phyloP scores from a whole-genome alignment of 257 asterid genomes.

The Salvia splendens region DNA sequence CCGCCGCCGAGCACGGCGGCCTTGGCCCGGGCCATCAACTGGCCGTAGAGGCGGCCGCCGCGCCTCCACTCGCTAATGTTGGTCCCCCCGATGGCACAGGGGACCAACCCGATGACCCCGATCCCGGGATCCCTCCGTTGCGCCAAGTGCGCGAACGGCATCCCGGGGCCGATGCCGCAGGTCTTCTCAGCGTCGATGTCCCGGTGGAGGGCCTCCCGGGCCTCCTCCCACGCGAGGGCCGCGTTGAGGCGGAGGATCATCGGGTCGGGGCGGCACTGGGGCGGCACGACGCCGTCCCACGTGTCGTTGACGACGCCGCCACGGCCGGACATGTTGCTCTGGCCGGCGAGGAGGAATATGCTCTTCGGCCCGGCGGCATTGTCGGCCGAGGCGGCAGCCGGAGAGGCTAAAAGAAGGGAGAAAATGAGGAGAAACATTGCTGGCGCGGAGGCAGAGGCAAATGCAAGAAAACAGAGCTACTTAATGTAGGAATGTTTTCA shows the following conservation, averaged over 20 bases:
- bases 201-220: constrained; percentile 76
- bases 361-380: constrained; percentile 32
- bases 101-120: constrained; percentile 70
- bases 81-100: constrained; percentile 77
- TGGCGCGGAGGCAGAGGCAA: background rate
- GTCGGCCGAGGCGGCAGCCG: constrained; percentile 22
- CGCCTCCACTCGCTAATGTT: constrained; percentile 56
- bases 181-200: constrained; percentile 57
- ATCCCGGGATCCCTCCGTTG: constrained; percentile 39
- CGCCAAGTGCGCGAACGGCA: constrained; percentile 60
- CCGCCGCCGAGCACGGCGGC: constrained; percentile 52
- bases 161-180: constrained; percentile 88
- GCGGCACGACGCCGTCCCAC: constrained; percentile 73
- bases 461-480: background rate
- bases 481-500: constrained; percentile 4
- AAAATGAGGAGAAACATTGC: constrained; percentile 49
- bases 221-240: constrained; percentile 53
- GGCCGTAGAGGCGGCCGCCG: constrained; percentile 49
- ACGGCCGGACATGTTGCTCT: constrained; percentile 92
- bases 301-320: constrained; percentile 52
- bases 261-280: constrained; percentile 40
- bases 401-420: constrained; percentile 43
- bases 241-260: constrained; percentile 51
- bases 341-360: constrained; percentile 81
- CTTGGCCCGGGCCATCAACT: constrained; percentile 46